Evolutionary conservation across 2,329 filamentous ascomycete genomes (phyloP).

Genomic region (Pestalotiopsis sp.): DNA sequence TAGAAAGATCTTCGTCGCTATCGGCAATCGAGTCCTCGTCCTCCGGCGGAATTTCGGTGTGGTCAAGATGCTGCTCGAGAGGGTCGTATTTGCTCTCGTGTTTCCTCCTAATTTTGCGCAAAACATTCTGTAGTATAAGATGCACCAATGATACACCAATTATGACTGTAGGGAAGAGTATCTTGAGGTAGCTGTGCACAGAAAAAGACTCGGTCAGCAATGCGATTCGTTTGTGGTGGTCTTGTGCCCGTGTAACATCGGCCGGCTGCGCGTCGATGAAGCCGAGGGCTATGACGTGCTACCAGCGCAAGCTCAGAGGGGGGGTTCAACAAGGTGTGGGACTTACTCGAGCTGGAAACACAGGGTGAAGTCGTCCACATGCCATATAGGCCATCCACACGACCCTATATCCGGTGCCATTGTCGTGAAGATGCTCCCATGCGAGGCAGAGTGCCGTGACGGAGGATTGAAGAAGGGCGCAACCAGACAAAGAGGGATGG

Average conservation of each 20-base stretch:
- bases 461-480: neutral
- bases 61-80: slow-evolving; percentile 48
- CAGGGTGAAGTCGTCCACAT: slow-evolving; percentile 63
- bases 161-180: slow-evolving; percentile 75
- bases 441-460: neutral
- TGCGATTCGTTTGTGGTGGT: slow-evolving; percentile 4
- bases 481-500: neutral
- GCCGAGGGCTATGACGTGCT: slow-evolving; percentile 2
- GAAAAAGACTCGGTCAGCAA: slow-evolving; percentile 9
- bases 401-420: slow-evolving; percentile 48
- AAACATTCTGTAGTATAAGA: slow-evolving; percentile 61
- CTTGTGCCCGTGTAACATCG: neutral
- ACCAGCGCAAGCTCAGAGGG: neutral
- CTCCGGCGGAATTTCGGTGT: slow-evolving; percentile 56
- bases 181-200: slow-evolving; percentile 70
- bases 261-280: neutral
- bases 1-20: slow-evolving; percentile 61
- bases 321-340: neutral
- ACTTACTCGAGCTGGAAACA: slow-evolving; percentile 72
- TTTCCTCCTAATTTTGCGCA: slow-evolving; percentile 55
- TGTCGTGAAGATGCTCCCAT: slow-evolving; percentile 1
- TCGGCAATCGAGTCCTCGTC: slow-evolving; percentile 53
- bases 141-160: slow-evolving; percentile 71
- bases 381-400: slow-evolving; percentile 63
- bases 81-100: slow-evolving; percentile 60